These are phyloP conservation scores for Daldinia sp. DNA, from an alignment of 2,329 filamentous ascomycete species.

Conservation along the genomic window DNA sequence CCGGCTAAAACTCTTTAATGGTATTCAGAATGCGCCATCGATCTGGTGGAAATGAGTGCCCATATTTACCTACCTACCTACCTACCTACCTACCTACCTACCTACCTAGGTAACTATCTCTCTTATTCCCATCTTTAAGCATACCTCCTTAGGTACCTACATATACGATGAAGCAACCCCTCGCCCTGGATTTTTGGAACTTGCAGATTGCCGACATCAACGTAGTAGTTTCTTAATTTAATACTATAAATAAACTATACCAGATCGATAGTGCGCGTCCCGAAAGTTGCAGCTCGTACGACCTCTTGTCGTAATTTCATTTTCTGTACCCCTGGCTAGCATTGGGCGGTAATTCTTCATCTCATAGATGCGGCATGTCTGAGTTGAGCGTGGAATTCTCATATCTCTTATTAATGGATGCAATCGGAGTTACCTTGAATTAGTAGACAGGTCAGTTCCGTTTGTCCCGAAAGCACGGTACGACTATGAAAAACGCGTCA, in stretches of 20 bases:
- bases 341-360: not conserved
- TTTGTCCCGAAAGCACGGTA: not conserved
- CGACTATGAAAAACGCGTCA: not conserved
- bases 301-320: not conserved
- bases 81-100: too few species aligned
- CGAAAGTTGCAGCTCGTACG: conserved; percentile 1
- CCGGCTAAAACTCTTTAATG: not conserved
- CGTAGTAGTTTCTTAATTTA: not conserved
- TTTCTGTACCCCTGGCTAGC: not conserved
- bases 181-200: not conserved
- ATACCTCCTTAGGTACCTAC: not conserved
- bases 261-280: not conserved
- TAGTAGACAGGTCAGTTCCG: not conserved
- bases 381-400: not conserved
- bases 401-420: not conserved
- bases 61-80: not conserved
- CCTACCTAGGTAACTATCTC: not conserved
- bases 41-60: not conserved
- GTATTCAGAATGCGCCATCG: not conserved
- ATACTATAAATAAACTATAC: not conserved
- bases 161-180: not conserved
- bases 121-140: not conserved
- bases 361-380: not conserved
- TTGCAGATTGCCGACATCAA: conserved; percentile 2
- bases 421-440: not conserved